Percentiles rank a stretch among this genome's conserved stretches.
Conservation (phyloP, 257 asterid species). For the Solanum tarapatanum region DNA sequence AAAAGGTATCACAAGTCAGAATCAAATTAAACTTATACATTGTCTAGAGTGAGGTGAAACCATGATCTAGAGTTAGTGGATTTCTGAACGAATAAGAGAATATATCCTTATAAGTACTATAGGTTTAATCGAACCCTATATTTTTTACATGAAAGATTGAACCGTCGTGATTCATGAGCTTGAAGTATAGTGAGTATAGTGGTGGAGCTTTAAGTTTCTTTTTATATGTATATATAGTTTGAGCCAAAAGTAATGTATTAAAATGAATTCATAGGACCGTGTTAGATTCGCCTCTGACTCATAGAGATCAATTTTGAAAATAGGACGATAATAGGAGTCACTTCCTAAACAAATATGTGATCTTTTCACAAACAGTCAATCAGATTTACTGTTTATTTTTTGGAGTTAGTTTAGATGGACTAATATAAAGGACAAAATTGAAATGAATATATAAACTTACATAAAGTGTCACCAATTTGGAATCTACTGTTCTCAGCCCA, state of each 20-base stretch:
- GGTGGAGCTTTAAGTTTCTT: too few relatives aligned
- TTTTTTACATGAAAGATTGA: neutral
- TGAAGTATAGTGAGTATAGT: too few relatives aligned
- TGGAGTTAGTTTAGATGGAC: neutral
- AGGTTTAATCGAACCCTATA: neutral
- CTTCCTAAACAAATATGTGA: neutral
- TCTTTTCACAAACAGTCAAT: neutral
- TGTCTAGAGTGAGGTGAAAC: too few relatives aligned
- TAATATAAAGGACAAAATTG: neutral
- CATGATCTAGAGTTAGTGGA: too few relatives aligned
- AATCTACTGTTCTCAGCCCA: constrained; percentile 31
- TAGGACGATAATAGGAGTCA: neutral
- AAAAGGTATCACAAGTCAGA: too few relatives aligned
- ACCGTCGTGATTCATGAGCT: neutral
- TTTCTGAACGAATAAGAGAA: too few relatives aligned
- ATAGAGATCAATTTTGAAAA: neutral
- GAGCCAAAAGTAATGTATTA: neutral
- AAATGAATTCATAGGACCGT: neutral
- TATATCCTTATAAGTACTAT: too few relatives aligned
- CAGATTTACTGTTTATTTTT: neutral
- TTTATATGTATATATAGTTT: neutral
- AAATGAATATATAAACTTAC: constrained; percentile 8
- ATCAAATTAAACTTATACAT: too few relatives aligned
- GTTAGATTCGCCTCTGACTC: neutral
- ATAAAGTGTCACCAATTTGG: constrained; percentile 20